These are phyloP conservation scores for Fusarium zealandicum DNA, from an alignment of 2,329 filamentous ascomycete species.

Conservation along the genomic window DNA sequence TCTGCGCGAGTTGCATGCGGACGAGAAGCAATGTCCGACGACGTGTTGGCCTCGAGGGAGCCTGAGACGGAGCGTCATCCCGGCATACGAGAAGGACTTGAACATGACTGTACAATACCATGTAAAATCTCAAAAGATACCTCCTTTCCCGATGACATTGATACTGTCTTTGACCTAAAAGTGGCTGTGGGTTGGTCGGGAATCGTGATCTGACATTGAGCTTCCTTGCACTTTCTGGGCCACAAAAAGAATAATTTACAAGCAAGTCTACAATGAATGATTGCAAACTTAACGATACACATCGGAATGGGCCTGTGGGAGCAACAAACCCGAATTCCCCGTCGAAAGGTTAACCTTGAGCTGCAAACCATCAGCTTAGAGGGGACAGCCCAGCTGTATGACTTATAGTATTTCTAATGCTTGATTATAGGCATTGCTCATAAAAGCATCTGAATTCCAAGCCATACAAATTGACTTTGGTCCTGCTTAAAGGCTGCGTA, in stretches of 20 bases:
- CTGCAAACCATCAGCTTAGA: too few relatives aligned
- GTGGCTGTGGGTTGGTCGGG: background rate
- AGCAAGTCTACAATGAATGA: too few relatives aligned
- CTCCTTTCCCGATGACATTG: background rate
- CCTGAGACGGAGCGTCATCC: background rate
- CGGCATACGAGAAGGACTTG: slow-evolving; percentile 11
- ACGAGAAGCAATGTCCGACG: slow-evolving; percentile 34
- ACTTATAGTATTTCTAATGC: too few relatives aligned
- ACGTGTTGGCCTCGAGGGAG: slow-evolving; percentile 10
- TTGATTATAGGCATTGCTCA: too few relatives aligned
- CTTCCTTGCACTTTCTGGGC: too few relatives aligned
- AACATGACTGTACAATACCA: slow-evolving; percentile 39
- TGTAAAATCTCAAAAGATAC: slow-evolving; percentile 10
- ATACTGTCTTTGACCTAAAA: background rate
- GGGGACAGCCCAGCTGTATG: too few relatives aligned
- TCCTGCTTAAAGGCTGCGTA: background rate
- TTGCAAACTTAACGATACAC: too few relatives aligned
- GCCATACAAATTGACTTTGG: background rate
- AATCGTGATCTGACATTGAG: background rate
- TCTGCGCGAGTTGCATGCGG: background rate
- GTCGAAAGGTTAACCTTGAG: too few relatives aligned
- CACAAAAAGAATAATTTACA: too few relatives aligned
- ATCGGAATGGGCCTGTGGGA: too few relatives aligned
- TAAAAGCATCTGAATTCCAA: too few relatives aligned
- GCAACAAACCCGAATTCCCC: too few relatives aligned